A percentile compares a stretch with the other conserved stretches of the same genome.
Evolutionary conservation across 352 stramenopile species (phyloP).

Genomic region (Phytophthora rubi): DNA sequence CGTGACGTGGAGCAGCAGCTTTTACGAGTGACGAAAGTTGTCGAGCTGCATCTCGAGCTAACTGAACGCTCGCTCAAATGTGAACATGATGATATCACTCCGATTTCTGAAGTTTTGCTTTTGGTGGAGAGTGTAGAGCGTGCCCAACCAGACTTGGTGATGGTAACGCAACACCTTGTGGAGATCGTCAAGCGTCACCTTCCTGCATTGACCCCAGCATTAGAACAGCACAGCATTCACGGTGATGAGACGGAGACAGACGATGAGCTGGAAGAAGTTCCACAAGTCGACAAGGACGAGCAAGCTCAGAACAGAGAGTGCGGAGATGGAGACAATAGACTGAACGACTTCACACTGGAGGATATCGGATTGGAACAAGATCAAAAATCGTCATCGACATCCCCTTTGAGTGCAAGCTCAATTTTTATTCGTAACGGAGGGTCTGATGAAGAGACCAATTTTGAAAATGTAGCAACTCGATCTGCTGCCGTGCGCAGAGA

Average conservation of each 20-base stretch:
- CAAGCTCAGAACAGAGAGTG: no score
- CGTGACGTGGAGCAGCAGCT: background rate
- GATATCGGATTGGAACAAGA: no score
- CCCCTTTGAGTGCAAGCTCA: no score
- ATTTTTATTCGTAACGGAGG: no score
- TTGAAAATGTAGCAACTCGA: no score
- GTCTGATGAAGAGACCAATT: no score
- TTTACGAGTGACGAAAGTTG: background rate
- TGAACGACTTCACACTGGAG: no score
- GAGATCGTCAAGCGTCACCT: background rate
- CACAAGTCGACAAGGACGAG: background rate
- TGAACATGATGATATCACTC: background rate
- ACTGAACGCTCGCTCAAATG: background rate
- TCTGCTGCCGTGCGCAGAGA: no score
- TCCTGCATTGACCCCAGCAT: background rate
- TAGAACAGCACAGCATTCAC: background rate
- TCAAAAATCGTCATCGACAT: no score
- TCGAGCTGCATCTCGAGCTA: background rate
- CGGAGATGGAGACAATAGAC: no score
- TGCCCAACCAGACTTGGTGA: background rate
- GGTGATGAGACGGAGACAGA: background rate
- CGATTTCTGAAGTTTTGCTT: no score
- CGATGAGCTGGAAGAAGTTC: background rate
- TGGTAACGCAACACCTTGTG: background rate
- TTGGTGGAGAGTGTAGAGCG: background rate